Evolutionary conservation across 2,329 filamentous ascomycete genomes (phyloP), one percentile per base, ranked within the genome.

Genomic region (Huntiella savannae): DNA sequence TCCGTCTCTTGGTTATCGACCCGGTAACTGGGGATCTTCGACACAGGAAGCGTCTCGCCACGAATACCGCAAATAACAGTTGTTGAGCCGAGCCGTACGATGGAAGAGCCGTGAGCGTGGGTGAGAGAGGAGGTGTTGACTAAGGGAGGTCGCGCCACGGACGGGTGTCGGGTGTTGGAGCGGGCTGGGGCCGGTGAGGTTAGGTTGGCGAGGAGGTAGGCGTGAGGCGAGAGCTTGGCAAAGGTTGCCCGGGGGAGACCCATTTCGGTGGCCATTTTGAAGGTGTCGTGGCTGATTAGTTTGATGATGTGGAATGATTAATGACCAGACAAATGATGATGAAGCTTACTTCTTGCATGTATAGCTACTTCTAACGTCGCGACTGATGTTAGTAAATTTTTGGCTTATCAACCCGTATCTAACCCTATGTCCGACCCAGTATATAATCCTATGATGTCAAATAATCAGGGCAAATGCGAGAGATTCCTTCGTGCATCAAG

Each of bases 11-110:
- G 50, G 57, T 63, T 56, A 53, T 60, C 55, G 5, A 35, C 43
- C 56, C 79, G 65, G 62, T 70, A 80, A 54, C 75, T 77, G 41
- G 79, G 78, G 49, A 92, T 83, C 58, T 84, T 77, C 43, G 73
- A 70, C 2, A 81, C 78, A 41, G 78, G 69, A 19, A 98, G 67
- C 5, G 93, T 78, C 63, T 98, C 91, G 45, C 72, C 87, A 39
- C 88, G 77, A 15, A 98, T 77, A 48, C 88, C 91, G 58, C 87
- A 95, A 34, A 98, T 87, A n/a, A 87, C 84, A 1, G 85, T 86
- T 1, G 88, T 96, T 60, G 92, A 84, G 40, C 91, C 91, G 44
- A 82, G 68, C 33, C 91, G 76, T 43, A 96, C 82, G 0, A 96
- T 79, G 1, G 88, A 81, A 55, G 84, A 92, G 44, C 91, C 91